Conservation (phyloP, 225 moss, liverwort and hornwort species). For the Climacium dendroides region DNA sequence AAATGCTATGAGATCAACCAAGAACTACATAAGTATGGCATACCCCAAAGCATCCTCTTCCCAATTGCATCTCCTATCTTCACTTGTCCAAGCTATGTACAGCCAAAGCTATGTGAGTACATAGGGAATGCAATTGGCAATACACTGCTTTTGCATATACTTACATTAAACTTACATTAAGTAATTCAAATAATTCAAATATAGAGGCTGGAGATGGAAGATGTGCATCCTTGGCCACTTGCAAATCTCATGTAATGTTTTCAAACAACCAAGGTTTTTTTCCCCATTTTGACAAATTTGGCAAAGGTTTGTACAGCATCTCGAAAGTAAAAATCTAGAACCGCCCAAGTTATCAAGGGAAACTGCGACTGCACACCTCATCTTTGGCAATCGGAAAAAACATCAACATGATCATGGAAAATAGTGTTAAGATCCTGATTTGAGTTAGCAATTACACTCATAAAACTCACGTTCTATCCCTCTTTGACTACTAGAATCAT, state of each 20-base stretch:
- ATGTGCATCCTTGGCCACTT: neutral
- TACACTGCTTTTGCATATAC: neutral
- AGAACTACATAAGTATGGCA: neutral
- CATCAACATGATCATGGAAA: neutral
- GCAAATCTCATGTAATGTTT: neutral
- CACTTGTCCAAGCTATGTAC: neutral
- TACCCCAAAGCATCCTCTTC: neutral
- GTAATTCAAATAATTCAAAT: neutral
- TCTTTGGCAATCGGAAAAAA: neutral
- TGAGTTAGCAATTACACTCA: too few relatives aligned
- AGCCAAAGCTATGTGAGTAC: neutral
- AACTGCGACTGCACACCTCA: neutral
- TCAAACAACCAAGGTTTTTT: neutral
- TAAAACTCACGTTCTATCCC: too few relatives aligned
- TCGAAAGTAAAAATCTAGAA: neutral
- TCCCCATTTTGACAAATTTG: neutral
- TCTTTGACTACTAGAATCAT: neutral
- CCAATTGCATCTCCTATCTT: neutral
- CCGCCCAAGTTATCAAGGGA: neutral
- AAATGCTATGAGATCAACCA: neutral
- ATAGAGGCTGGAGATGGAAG: neutral
- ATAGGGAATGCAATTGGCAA: neutral
- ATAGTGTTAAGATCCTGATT: neutral
- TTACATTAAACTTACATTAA: too few relatives aligned
- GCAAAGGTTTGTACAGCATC: too few relatives aligned